A percentile compares a stretch with the other conserved stretches of the same genome.
These are phyloP conservation scores for Calendula officinalis DNA, from an alignment of 129 eudicot species.

Conservation along the genomic window DNA sequence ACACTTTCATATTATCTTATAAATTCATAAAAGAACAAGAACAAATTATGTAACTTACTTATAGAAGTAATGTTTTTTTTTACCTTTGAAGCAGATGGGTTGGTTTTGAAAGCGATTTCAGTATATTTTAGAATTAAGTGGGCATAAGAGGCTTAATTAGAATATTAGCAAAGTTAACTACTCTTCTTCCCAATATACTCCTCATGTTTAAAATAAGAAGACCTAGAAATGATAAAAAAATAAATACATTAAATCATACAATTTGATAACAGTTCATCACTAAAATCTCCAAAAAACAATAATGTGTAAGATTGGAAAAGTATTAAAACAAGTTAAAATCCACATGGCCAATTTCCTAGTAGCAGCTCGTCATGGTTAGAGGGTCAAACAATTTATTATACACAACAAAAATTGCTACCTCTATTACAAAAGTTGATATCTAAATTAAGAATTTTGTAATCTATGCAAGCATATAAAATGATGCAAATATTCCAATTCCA, in stretches of 20 bases:
- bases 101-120: constrained; percentile 91
- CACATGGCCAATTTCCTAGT: neutral
- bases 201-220: constrained; percentile 49
- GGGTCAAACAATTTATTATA: too few relatives aligned
- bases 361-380: too few relatives aligned
- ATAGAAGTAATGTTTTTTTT: too few relatives aligned
- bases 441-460: too few relatives aligned
- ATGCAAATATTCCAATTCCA: too few relatives aligned
- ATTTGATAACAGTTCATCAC: neutral
- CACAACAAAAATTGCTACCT: too few relatives aligned
- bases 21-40: too few relatives aligned
- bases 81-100: constrained; percentile 94
- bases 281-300: neutral
- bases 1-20: too few relatives aligned
- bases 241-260: neutral
- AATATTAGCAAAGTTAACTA: constrained; percentile 75
- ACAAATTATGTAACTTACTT: too few relatives aligned
- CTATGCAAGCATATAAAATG: too few relatives aligned
- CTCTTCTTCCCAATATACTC: constrained; percentile 75
- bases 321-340: neutral
- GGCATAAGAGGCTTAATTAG: constrained; percentile 96
- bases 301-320: neutral
- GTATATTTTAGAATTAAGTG: constrained; percentile 77
- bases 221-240: neutral
- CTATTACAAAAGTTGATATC: too few relatives aligned